phyloP scores from a whole-genome alignment of 2,329 filamentous ascomycete genomes.

The Aspergillus candidus region DNA sequence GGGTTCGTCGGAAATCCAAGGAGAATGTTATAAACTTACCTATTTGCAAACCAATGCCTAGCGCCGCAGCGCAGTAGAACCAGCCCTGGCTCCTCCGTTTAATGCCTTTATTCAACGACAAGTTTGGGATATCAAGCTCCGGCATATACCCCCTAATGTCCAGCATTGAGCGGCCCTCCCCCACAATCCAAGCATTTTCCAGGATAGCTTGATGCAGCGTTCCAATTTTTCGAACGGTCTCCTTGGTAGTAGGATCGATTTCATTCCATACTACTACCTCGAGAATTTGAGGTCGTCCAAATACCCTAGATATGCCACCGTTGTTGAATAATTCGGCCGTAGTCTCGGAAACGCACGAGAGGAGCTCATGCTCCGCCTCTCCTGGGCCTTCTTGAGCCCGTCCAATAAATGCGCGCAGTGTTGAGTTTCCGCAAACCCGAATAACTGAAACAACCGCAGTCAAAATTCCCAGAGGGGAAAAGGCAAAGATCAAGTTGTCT shows the following conservation, averaged over 20 bases:
- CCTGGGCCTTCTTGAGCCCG: conserved; percentile 41
- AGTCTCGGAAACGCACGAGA: conserved; percentile 44
- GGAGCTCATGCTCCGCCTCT: conserved; percentile 38
- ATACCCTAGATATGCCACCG: conserved; percentile 32
- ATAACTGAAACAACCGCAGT: conserved; percentile 43
- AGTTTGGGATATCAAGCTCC: conserved; percentile 28
- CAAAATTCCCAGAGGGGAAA: conserved; percentile 43
- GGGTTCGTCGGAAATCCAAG: background rate
- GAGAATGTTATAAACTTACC: conserved; percentile 14
- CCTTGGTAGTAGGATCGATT: conserved; percentile 28
- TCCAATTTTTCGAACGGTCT: conserved; percentile 16
- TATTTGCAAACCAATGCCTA: conserved; percentile 24
- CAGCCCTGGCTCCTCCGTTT: conserved; percentile 21
- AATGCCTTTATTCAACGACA: conserved; percentile 34
- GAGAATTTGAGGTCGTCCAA: conserved; percentile 29
- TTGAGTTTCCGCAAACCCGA: conserved; percentile 40
- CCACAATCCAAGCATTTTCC: conserved; percentile 17
- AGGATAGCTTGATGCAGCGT: conserved; percentile 23
- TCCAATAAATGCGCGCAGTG: conserved; percentile 42
- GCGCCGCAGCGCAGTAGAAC: conserved; percentile 24
- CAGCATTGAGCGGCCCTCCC: conserved; percentile 2
- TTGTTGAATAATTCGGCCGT: conserved; percentile 45
- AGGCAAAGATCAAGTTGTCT: conserved; percentile 44
- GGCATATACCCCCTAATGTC: conserved; percentile 12
- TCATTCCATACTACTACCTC: conserved; percentile 40